These are phyloP conservation scores for Pleurotus cornucopiae DNA, from an alignment of 768 basidiomycete genomes.

Conservation along the genomic window DNA sequence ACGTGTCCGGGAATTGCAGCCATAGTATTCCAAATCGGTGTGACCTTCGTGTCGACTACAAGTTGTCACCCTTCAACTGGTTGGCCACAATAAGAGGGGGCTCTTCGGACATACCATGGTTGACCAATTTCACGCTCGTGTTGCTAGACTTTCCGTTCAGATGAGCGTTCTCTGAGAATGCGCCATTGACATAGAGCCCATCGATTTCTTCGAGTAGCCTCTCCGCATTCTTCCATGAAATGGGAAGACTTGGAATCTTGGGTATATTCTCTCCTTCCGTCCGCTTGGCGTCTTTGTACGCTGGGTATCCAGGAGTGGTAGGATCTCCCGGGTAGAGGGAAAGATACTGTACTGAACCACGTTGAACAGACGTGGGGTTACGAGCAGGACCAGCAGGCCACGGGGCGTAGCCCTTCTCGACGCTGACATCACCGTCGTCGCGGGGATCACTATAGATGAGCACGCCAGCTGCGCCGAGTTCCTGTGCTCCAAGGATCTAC, in stretches of 20 bases:
- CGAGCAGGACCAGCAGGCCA: constrained; percentile 89
- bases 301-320: constrained; percentile 82
- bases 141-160: constrained; percentile 49
- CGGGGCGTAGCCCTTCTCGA: constrained; percentile 68
- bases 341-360: constrained; percentile 78
- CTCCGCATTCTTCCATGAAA: constrained; percentile 83
- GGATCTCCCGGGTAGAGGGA: constrained; percentile 72
- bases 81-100: no score
- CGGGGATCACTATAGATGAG: constrained; percentile 85
- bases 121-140: constrained; percentile 46
- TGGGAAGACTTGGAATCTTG: constrained; percentile 80
- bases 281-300: constrained; percentile 78
- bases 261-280: constrained; percentile 59
- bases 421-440: constrained; percentile 79
- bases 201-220: constrained; percentile 57
- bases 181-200: constrained; percentile 24
- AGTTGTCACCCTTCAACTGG: background rate
- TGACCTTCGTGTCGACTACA: constrained; percentile 71
- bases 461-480: constrained; percentile 72
- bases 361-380: constrained; percentile 78
- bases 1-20: constrained; percentile 62
- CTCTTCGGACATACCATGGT: constrained; percentile 38
- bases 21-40: constrained; percentile 67
- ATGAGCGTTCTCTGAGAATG: constrained; percentile 14
- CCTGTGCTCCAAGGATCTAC: constrained; percentile 79